phyloP scores from a whole-genome alignment of 768 basidiomycete genomes.

The Kockovaella imperatae region DNA sequence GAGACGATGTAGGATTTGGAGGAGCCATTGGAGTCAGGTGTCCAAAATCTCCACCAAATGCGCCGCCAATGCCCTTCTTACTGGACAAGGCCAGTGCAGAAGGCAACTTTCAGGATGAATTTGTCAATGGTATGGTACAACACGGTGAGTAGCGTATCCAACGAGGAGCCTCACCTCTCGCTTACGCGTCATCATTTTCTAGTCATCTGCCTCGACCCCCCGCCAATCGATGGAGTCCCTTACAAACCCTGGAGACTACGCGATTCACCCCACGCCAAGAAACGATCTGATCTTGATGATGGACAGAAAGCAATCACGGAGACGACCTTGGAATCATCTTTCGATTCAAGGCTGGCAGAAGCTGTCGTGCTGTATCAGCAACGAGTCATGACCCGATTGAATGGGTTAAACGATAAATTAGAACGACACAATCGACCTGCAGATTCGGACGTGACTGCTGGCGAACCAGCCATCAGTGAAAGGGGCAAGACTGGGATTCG shows the following conservation, averaged over 20 bases:
- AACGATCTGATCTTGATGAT: too few relatives aligned
- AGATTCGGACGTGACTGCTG: background rate
- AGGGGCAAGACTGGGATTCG: background rate
- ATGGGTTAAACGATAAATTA: conserved; percentile 28
- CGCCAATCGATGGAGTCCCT: conserved; percentile 30
- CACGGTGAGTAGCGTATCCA: conserved; percentile 32
- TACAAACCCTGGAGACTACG: conserved; percentile 41
- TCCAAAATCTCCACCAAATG: conserved; percentile 43
- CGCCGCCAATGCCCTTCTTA: conserved; percentile 38
- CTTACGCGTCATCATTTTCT: background rate
- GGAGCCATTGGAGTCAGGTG: conserved; percentile 38
- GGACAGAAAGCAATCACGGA: conserved; percentile 32
- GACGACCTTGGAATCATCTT: conserved; percentile 12
- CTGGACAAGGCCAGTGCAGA: conserved; percentile 42
- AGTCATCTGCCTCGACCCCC: conserved; percentile 45
- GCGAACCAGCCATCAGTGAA: background rate
- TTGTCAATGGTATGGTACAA: conserved; percentile 46
- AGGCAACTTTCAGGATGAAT: conserved; percentile 43
- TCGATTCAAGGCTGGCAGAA: conserved; percentile 40
- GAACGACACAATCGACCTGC: conserved; percentile 7
- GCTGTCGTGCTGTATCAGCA: conserved; percentile 43
- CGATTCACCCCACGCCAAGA: conserved; percentile 36
- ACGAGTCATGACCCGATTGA: conserved; percentile 33
- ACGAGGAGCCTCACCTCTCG: background rate
- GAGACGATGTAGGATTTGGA: conserved; percentile 30